Evolutionary conservation across 768 basidiomycete species (phyloP), one percentile per base, ranked within the genome.

Genomic region (Podaxis rugospora): DNA sequence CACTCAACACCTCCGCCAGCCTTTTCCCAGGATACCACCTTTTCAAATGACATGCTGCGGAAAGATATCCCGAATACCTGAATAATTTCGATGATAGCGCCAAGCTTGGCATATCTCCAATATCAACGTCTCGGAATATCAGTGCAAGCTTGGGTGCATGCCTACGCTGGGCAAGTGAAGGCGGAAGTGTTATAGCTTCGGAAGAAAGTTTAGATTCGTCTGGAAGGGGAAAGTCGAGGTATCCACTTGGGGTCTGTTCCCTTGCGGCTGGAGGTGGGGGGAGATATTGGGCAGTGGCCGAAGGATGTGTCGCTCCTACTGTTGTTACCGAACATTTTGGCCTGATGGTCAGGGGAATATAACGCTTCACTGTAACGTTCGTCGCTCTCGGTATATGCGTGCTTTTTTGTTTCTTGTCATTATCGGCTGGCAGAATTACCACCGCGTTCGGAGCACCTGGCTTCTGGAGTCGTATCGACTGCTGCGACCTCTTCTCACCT

Each of bases 101-200:
- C 59, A 86, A 85, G 25, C 67, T 66, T 5, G 59, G 62, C 5
- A 87, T 72, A 54, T 86, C 84, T 53, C 67, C 55, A 5, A 74
- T 64, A 4, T 75, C 72, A 2, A 90, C 70, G 4, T 70, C 73
- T 61, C 81, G 81, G 5, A 91, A 72, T 14, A 86, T 72, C 32
- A 89, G 55, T 4, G 89, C 77, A 71, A 86, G 81, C 2, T 64
- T 68, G 21, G 77, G 66, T 3, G 87, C 83, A 57, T 73, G 76
- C 70, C 81, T 88, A 35, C 88, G 75, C 56, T 89, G 81, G 0
- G 83, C 74, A 9, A 87, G 66, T 21, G 77, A 78, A 0, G 89
- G 88, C 1, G 90, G 88, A 35, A 86, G 63, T 4, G 78, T 73
- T 47, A 90, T 81, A 16, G 73, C 63, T 10, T 67, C 57, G 11